Percentiles rank a stretch among this genome's conserved stretches.
Conservation (phyloP, 768 basidiomycete species). For the Punctularia strigosozonata region DNA sequence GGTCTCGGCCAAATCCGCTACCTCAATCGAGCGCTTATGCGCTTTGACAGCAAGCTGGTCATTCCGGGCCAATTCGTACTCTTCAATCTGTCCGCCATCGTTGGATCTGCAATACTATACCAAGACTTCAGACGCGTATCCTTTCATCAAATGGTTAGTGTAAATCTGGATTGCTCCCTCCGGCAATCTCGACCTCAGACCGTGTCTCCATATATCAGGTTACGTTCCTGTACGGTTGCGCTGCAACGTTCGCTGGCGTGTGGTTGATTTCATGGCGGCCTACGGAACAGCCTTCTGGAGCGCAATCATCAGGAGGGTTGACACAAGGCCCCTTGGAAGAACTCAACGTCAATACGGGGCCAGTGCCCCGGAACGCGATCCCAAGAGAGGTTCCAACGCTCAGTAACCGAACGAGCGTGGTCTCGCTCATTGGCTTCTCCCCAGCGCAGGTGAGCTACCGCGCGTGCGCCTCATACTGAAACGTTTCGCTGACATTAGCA, state of each 20-base stretch:
- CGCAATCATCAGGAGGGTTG: conserved; percentile 17
- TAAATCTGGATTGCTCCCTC: no score
- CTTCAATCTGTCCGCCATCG: conserved; percentile 87
- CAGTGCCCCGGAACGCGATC: conserved; percentile 15
- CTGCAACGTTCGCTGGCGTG: conserved; percentile 83
- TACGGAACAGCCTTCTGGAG: conserved; percentile 9
- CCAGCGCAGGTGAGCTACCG: conserved; percentile 75
- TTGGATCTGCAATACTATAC: conserved; percentile 89
- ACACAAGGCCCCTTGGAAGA: conserved; percentile 9
- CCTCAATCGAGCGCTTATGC: conserved; percentile 79
- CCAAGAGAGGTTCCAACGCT: no score
- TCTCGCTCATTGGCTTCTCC: conserved; percentile 59
- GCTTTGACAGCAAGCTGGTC: conserved; percentile 90
- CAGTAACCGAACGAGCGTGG: conserved; percentile 40
- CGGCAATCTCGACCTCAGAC: no score
- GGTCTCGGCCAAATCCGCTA: conserved; percentile 80
- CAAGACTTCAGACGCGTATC: conserved; percentile 81
- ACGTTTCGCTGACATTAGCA: no score
- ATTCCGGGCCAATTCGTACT: conserved; percentile 93
- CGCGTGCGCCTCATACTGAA: no score
- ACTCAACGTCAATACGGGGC: no score
- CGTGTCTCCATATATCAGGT: no score
- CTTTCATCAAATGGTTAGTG: conserved; percentile 74
- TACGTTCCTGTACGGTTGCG: conserved; percentile 80
- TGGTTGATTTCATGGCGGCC: conserved; percentile 74